Percentiles rank a stretch among this genome's conserved stretches.
These are phyloP conservation scores for Dipodascus geniculatus DNA, from an alignment of 805 yeast species.

Conservation along the genomic window DNA sequence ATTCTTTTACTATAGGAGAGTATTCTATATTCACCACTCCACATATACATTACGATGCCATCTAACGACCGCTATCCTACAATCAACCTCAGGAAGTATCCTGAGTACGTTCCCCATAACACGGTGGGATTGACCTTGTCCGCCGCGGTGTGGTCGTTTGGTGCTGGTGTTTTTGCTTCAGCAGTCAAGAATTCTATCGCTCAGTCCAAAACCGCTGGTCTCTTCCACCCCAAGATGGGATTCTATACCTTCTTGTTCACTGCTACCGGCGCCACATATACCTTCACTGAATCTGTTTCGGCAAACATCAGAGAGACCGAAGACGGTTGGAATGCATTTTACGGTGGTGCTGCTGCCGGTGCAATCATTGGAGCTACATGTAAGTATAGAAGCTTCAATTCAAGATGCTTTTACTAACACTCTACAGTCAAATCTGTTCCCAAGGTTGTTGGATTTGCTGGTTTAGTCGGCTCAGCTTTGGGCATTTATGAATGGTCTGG, in stretches of 20 bases:
- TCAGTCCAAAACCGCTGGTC: slow-evolving; percentile 21
- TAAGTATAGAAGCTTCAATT: slow-evolving; percentile 3
- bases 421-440: slow-evolving; percentile 22
- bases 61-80: slow-evolving; percentile 14
- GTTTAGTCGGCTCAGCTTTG: slow-evolving; percentile 33
- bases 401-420: neutral
- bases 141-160: slow-evolving; percentile 34
- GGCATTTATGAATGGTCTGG: slow-evolving; percentile 30
- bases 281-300: slow-evolving; percentile 31
- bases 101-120: slow-evolving; percentile 43
- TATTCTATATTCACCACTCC: slow-evolving; percentile 1
- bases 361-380: slow-evolving; percentile 30
- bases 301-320: slow-evolving; percentile 52
- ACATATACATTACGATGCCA: slow-evolving; percentile 7
- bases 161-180: slow-evolving; percentile 38
- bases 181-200: slow-evolving; percentile 28
- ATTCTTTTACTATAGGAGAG: neutral
- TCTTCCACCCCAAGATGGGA: slow-evolving; percentile 17
- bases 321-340: slow-evolving; percentile 48
- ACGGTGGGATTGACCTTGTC: slow-evolving; percentile 39
- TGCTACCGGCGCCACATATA: slow-evolving; percentile 39
- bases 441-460: slow-evolving; percentile 35
- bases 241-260: slow-evolving; percentile 20
- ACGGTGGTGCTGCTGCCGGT: slow-evolving; percentile 38
- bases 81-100: slow-evolving; percentile 25